These are phyloP conservation scores for Melampsora abietis-canadensis DNA, from an alignment of 1,284 basidiomycete species.

Conservation along the genomic window DNA sequence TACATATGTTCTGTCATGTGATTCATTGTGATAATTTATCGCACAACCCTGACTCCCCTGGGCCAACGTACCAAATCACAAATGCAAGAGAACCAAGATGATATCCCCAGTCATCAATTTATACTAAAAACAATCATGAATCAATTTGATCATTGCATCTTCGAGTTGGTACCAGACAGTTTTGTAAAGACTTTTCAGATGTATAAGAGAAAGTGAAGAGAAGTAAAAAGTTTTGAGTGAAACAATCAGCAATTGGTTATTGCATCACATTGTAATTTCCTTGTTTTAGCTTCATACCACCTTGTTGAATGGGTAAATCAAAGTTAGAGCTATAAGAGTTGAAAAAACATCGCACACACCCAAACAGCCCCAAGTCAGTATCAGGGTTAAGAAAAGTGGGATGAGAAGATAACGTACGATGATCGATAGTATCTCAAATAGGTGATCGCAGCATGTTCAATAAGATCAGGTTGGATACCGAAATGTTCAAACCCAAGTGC, in stretches of 20 bases:
- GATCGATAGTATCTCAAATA: constrained; percentile 85
- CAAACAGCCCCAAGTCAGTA: background rate
- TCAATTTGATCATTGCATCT: too few relatives aligned
- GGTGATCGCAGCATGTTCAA: constrained; percentile 85
- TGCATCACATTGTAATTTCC: constrained; percentile 21
- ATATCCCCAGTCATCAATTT: too few relatives aligned
- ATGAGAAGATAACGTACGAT: constrained; percentile 14
- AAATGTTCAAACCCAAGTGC: constrained; percentile 60
- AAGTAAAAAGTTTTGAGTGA: background rate
- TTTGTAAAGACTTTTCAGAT: too few relatives aligned
- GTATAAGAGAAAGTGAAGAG: too few relatives aligned
- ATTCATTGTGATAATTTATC: too few relatives aligned
- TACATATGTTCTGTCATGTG: too few relatives aligned
- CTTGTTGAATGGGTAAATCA: constrained; percentile 34
- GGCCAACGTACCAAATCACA: too few relatives aligned
- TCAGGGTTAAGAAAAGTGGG: background rate
- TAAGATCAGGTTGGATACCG: constrained; percentile 67
- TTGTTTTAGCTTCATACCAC: constrained; percentile 36
- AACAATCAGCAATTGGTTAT: background rate
- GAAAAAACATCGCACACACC: background rate
- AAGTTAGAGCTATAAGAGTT: constrained; percentile 27
- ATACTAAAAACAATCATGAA: too few relatives aligned
- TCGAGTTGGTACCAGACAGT: too few relatives aligned
- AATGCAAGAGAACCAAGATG: too few relatives aligned
- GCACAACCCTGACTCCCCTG: too few relatives aligned